Conservation (phyloP, 2,329 filamentous ascomycete genomes). For the Aurifilum marmelostoma region DNA sequence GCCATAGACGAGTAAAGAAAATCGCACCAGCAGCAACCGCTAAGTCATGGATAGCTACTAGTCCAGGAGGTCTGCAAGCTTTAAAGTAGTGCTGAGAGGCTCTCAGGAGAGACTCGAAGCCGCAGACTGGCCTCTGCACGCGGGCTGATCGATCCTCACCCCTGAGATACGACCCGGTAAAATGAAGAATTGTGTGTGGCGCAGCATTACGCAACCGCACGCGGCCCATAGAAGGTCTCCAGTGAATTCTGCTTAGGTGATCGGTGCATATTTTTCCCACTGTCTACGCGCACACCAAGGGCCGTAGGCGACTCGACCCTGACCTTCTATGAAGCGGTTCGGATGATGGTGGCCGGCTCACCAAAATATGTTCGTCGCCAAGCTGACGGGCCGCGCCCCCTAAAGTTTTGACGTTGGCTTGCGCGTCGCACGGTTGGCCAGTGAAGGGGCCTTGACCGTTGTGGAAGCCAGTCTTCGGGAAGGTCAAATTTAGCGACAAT, state of each 20-base stretch:
- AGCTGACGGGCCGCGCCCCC: background rate
- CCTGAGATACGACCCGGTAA: background rate
- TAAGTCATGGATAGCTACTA: background rate
- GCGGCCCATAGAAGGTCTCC: background rate
- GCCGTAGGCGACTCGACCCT: background rate
- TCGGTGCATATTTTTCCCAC: background rate
- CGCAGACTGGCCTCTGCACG: background rate
- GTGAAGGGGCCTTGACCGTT: slow-evolving; percentile 1
- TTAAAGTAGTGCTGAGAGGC: background rate
- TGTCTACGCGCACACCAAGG: background rate
- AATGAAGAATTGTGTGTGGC: background rate
- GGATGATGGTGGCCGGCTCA: background rate
- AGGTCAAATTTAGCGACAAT: slow-evolving; percentile 20
- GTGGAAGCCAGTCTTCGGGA: slow-evolving; percentile 13
- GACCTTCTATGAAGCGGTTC: background rate
- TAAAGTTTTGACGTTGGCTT: background rate
- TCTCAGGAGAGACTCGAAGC: background rate
- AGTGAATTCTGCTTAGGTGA: background rate
- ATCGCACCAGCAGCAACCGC: background rate
- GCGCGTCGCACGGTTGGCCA: slow-evolving; percentile 10
- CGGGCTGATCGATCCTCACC: background rate
- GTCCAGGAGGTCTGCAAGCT: background rate
- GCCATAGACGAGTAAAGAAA: background rate
- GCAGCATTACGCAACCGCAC: slow-evolving; percentile 7
- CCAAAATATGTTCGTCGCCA: background rate